Evolutionary conservation across 139 green algal species (phyloP).

Genomic region (Chlorella sp.): DNA sequence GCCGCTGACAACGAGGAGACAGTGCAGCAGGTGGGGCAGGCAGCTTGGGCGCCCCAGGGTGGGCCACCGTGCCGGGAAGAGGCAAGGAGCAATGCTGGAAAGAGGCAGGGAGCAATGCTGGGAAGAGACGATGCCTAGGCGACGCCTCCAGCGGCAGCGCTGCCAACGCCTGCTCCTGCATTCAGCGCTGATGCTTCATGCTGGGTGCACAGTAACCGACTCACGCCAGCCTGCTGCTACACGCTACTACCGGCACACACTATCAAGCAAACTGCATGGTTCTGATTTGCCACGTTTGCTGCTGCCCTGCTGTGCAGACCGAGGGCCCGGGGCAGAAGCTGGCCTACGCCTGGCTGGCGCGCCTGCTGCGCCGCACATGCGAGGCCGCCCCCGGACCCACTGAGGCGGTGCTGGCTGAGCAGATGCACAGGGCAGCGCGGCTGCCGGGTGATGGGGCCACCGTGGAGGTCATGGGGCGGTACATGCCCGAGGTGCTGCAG

Average conservation of each 20-base stretch:
- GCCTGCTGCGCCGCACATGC: slow-evolving; percentile 5
- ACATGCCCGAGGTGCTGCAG: slow-evolving; percentile 30
- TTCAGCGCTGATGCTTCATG: neutral
- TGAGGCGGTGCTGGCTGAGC: slow-evolving; percentile 40
- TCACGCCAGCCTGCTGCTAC: neutral
- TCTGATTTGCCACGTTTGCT: too few species aligned
- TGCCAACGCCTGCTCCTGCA: neutral
- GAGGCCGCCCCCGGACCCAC: slow-evolving; percentile 27
- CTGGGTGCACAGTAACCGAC: neutral
- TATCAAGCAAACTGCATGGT: too few species aligned
- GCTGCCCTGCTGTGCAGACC: neutral
- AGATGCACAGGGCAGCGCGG: slow-evolving; percentile 20
- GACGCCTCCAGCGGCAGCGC: neutral
- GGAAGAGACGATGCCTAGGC: too few species aligned
- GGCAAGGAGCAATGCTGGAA: neutral
- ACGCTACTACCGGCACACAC: too few species aligned
- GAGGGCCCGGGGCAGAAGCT: neutral
- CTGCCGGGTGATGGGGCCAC: slow-evolving; percentile 9
- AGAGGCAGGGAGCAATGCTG: neutral
- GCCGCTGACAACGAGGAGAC: slow-evolving; percentile 18
- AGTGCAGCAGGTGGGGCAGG: neutral
- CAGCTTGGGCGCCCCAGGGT: neutral
- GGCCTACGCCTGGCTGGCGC: neutral
- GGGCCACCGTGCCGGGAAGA: too few species aligned
- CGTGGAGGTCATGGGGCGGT: slow-evolving; percentile 31